A percentile compares a stretch with the other conserved stretches of the same genome.
Conservation (phyloP, 768 basidiomycete species). For the Royoungia palumana region DNA sequence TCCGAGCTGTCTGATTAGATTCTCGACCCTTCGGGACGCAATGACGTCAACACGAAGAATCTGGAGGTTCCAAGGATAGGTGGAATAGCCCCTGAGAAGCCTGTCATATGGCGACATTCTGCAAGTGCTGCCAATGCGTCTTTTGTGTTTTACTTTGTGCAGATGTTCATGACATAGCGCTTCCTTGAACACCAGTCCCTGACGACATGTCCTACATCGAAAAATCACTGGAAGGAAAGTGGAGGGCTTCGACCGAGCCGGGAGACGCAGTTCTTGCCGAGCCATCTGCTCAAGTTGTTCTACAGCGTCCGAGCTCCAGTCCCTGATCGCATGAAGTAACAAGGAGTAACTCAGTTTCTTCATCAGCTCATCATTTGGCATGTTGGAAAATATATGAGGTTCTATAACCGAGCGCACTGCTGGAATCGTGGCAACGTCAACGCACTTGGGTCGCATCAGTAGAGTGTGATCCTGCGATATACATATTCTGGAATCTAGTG, state of each 20-base stretch:
- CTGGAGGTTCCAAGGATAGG: not conserved
- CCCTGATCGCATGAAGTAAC: not conserved
- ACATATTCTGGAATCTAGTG: too few relatives aligned
- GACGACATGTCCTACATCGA: conserved; percentile 2
- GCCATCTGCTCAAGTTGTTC: conserved; percentile 9
- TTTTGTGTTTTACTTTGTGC: not conserved
- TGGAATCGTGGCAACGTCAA: conserved; percentile 7
- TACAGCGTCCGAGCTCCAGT: conserved; percentile 9
- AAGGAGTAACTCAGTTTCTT: not conserved
- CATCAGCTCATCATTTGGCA: not conserved
- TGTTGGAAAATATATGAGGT: not conserved
- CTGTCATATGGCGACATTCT: not conserved
- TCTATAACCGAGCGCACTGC: not conserved
- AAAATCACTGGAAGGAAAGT: conserved; percentile 8
- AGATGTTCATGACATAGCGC: conserved; percentile 10
- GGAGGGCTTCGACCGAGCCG: conserved; percentile 5
- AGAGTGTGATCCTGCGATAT: not conserved
- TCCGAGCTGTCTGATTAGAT: conserved; percentile 8
- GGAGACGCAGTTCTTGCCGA: not conserved
- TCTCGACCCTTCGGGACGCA: conserved; percentile 4
- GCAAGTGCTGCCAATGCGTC: too few relatives aligned
- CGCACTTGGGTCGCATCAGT: not conserved
- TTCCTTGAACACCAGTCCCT: conserved; percentile 2
- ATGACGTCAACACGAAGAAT: conserved; percentile 8
- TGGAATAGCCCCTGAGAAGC: not conserved